phyloP scores from a whole-genome alignment of 208 protist genomes.

The Leptomonas seymouri region DNA sequence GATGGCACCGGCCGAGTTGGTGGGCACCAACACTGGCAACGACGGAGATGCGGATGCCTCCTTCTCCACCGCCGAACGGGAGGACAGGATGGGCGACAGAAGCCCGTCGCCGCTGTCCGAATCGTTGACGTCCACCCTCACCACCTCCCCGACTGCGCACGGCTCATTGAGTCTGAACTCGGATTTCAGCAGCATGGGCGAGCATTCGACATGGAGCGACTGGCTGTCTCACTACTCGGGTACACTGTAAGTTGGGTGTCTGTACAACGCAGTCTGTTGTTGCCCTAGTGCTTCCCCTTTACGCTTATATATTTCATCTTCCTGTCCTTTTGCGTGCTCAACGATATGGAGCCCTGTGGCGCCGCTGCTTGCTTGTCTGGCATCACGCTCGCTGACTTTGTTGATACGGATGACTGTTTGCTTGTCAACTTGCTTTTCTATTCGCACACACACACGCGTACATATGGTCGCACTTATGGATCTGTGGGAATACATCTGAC shows the following conservation, averaged over 20 bases:
- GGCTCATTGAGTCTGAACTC: constrained; percentile 19
- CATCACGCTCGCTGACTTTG: too few species aligned
- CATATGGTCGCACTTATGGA: too few species aligned
- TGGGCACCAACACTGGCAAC: background rate
- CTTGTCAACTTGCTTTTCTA: too few species aligned
- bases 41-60: constrained; percentile 1
- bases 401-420: too few species aligned
- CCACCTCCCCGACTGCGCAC: constrained; percentile 1
- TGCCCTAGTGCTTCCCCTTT: background rate
- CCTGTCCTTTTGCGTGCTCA: background rate
- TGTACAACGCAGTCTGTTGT: too few species aligned
- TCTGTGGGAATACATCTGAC: too few species aligned
- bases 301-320: background rate
- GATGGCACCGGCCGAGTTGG: background rate
- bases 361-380: too few species aligned
- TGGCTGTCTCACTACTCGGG: constrained; percentile 9
- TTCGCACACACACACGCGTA: too few species aligned
- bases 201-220: constrained; percentile 9
- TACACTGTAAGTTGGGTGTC: background rate
- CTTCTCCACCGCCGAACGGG: constrained; percentile 13
- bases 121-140: constrained; percentile 8
- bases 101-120: background rate
- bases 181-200: constrained; percentile 15
- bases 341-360: too few species aligned
- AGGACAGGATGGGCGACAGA: background rate